phyloP scores from a whole-genome alignment of 164 flowering plant genomes.

The Malania oleifera region DNA sequence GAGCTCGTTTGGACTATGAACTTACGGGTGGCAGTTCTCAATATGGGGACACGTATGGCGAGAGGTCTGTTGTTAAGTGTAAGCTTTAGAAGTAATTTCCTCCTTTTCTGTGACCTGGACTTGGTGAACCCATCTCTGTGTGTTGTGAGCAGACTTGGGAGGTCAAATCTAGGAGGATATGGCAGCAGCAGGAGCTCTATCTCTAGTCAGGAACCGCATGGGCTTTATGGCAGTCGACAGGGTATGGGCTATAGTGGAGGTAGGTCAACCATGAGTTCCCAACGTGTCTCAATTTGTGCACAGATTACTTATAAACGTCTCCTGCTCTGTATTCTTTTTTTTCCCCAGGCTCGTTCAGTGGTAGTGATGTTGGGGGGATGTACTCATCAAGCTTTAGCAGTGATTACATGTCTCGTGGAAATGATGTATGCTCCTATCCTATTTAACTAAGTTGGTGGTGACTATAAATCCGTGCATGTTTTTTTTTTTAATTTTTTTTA shows the following conservation, averaged over 20 bases:
- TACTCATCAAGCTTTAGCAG: constrained; percentile 74
- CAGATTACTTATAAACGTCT: background rate
- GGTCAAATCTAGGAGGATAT: constrained; percentile 70
- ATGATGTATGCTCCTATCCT: constrained; percentile 51
- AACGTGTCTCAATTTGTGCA: background rate
- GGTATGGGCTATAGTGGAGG: constrained; percentile 74
- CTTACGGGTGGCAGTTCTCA: constrained; percentile 48
- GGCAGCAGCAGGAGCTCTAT: constrained; percentile 63
- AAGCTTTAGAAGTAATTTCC: background rate
- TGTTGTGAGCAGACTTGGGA: constrained; percentile 51
- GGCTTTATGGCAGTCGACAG: constrained; percentile 72
- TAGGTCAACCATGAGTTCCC: constrained; percentile 13
- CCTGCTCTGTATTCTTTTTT: background rate
- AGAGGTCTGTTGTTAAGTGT: constrained; percentile 39
- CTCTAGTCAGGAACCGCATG: constrained; percentile 69
- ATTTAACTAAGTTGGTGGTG: background rate
- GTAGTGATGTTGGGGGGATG: constrained; percentile 70
- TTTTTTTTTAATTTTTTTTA: background rate
- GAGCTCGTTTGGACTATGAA: constrained; percentile 89
- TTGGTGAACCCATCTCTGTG: background rate
- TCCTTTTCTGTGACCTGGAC: background rate
- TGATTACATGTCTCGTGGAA: constrained; percentile 73
- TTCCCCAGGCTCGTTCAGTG: constrained; percentile 61
- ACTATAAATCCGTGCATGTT: background rate
- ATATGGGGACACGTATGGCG: constrained; percentile 73